Evolutionary conservation across 2,329 filamentous ascomycete species (phyloP), one percentile per base, ranked within the genome.

Genomic region (Coniochaeta sp.): DNA sequence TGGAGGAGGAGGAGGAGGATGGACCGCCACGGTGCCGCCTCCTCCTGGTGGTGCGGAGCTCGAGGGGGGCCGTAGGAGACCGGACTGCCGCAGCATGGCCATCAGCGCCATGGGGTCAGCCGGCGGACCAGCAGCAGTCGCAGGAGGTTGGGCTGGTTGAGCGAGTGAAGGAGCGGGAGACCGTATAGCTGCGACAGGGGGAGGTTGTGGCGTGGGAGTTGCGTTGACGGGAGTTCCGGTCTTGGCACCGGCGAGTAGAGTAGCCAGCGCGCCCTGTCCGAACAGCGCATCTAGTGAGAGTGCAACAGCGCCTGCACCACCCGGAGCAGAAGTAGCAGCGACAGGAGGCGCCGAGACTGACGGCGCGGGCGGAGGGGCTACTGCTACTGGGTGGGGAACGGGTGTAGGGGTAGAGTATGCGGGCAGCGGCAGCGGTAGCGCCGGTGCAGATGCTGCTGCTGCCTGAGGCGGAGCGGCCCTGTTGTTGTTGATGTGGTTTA

Each of bases 51-150:
- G 47, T 3, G 45, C 45, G 45, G 45, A 48, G 42, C 13, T 27
- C 48, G 62, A 52, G 67, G 69, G 60, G 61, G 68, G 63, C 65
- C 27, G 77, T 27, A 91, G 70, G 53, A 91, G 74, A 18, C 87
- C 87, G 7, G 85, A 83, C 55, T 82, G 79, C 53, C 85, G 78
- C 52, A 91, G 72, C 63, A 83, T 82, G 16, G 84, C 83, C 56
- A 91, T 71, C 22, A 91, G 67, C 22, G 82, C 77, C 64, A 79
- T 72, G 16, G 85, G 79, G 48, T 76, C 71, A 50, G 71, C 58
- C 16, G 72, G 61, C 58, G 60, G 20, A 49, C 62, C 51, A 35
- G 63, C 48, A 9, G 49, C 22, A 16, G 51, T 18, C 14, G 53
- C 40, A 6, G 46, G 24, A 2, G 56, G 18, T 30, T 54, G 46